Evolutionary conservation across 768 basidiomycete genomes (phyloP).

Genomic region (Xanthoconium purpureum): DNA sequence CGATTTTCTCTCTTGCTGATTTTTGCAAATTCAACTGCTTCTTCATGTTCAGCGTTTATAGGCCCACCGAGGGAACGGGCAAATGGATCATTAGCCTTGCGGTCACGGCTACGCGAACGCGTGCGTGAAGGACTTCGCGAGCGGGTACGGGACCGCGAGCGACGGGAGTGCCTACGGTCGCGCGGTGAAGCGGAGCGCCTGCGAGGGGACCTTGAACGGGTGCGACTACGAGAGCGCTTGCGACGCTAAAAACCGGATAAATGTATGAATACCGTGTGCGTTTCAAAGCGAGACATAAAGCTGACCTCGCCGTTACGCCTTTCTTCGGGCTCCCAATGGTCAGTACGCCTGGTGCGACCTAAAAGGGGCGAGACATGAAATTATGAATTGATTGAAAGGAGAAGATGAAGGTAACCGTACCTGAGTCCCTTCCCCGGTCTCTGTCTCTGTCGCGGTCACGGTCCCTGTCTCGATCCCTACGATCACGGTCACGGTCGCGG

Average conservation of each 20-base stretch:
- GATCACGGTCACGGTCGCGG: constrained; percentile 37
- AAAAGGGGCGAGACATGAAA: constrained; percentile 8
- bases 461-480: constrained; percentile 44
- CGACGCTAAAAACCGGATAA: constrained; percentile 45
- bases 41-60: constrained; percentile 88
- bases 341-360: constrained; percentile 49
- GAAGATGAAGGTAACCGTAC: constrained; percentile 34
- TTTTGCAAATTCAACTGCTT: constrained; percentile 93
- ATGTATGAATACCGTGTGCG: not conserved
- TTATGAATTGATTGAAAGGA: not conserved
- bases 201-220: constrained; percentile 63
- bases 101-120: constrained; percentile 55
- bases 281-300: not conserved
- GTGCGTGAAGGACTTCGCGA: constrained; percentile 50
- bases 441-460: constrained; percentile 42
- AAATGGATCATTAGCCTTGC: constrained; percentile 61
- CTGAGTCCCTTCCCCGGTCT: constrained; percentile 55
- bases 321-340: constrained; percentile 86
- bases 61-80: constrained; percentile 82
- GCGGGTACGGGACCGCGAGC: constrained; percentile 64
- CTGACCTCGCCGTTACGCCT: constrained; percentile 71
- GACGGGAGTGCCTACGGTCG: constrained; percentile 50
- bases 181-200: constrained; percentile 67
- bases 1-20: constrained; percentile 97
- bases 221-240: constrained; percentile 64